Evolutionary conservation across 345 rosid species (phyloP), one percentile per base, ranked within the genome.

Genomic region (Eucalyptus sideroxylon): DNA sequence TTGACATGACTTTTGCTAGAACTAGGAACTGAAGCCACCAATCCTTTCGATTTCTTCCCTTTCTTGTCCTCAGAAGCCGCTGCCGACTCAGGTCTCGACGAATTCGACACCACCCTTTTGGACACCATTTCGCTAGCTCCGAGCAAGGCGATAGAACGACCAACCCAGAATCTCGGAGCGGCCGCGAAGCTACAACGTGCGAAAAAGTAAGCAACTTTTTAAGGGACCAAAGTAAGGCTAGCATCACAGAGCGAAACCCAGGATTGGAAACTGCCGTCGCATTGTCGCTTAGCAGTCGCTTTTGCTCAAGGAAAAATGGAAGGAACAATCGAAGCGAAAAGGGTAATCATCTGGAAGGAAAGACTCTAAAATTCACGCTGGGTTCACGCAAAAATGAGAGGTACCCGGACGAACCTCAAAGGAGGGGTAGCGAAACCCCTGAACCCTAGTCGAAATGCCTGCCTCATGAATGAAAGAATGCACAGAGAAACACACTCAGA

Each of bases 121-220:
- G 96, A 90, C 88, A 88, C 91, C 93, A 88, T 89, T 31, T 89
- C 62, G 86, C 92, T 49, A 19, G 89, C 80, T 88, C 96, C 90
- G 44, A 91, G 89, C 87, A 90, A 88, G 86, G 91, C 77, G 60
- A 89, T 60, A 11, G 92, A 81, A 86, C 92, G 94, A 67, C 88
- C 86, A 60, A 89, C 91, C 91, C 92, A 91, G 50, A 89, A 91
- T 90, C 92, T 89, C 47, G 92, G 89, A 77, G 90, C 88, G 49
- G 56, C 95, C 87, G 94, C 92, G 92, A 93, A 91, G 82, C 98
- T 93, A 93, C 92, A 92, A 89, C 72, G 92, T 87, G 89, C 90
- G 47, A 87, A 89, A 37, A 80, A 89, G 56, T 87, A 85, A 37
- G 88, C 30, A 9, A 91, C 69, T 26, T 56, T 49, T 69, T 34